Evolutionary conservation across 2,329 filamentous ascomycete genomes (phyloP), one percentile per base, ranked within the genome.

Genomic region (Phaeosphaeria sp.): DNA sequence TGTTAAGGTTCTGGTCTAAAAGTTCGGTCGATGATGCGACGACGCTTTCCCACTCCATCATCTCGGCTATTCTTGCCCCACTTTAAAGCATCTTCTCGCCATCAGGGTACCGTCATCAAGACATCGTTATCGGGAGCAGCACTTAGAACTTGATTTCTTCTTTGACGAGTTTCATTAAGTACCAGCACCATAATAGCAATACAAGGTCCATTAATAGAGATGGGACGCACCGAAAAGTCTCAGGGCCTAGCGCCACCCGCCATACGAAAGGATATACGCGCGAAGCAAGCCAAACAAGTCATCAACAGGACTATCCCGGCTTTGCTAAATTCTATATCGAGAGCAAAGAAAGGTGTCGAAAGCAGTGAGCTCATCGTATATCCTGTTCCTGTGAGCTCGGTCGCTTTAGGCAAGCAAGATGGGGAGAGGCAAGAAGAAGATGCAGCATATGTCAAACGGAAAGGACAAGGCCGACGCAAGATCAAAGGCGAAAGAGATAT

Each of bases 281-380:
- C 83, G 1, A 87, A 87, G 64, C 78, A 80, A 55, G 85, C 85
- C 27, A 84, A 82, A 52, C 78, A 83, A 9, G 87, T 86, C 2
- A 73, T 88, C 58, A 87, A 88, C 72, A 84, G 84, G 65, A 78
- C 81, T n/a, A 83, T 89, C 11, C 87, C 87, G 1, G 77, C 83
- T 0, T 74, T 88, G 9, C 74, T 89, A 1, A 73, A 79, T 0
- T 79, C 82, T 2, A 83, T 85, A 62, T 77, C 84, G 15, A 81
- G 85, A 50, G 86, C 87, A 0, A 81, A 81, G n/a, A 78, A 78
- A 46, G 87, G 87, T 1, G 76, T 84, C 27, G 81, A 86, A 1
- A 72, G 77, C 0, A 81, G 83, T 1, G 82, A 87, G 62, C 74
- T 89, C 33, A 75, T 82, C 21, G 68, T 70, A 48, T 74, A 82